phyloP scores from a whole-genome alignment of 2,329 filamentous ascomycete species.

The Fusarium sp. region DNA sequence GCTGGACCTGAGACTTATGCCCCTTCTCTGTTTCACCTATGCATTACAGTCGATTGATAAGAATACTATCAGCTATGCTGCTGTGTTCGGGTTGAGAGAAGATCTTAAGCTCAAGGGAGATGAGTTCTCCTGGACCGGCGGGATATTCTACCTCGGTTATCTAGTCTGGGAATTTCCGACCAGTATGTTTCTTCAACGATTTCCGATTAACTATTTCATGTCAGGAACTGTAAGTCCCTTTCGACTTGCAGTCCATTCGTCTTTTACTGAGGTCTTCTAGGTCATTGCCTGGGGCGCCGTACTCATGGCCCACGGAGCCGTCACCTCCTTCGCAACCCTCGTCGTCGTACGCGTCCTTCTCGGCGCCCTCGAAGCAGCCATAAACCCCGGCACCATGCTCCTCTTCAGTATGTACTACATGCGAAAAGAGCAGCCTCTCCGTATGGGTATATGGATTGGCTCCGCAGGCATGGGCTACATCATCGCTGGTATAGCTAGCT shows the following conservation, averaged over 20 bases:
- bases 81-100: background rate
- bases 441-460: slow-evolving; percentile 37
- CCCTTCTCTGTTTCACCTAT: background rate
- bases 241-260: accelerated
- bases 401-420: slow-evolving; percentile 38
- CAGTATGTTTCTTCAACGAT: background rate
- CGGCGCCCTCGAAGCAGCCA: slow-evolving; percentile 5
- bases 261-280: background rate
- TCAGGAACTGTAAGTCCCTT: background rate
- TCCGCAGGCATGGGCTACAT: slow-evolving; percentile 31
- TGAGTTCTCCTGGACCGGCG: slow-evolving; percentile 8
- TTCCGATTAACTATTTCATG: slow-evolving; percentile 12
- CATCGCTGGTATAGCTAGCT: slow-evolving; percentile 33
- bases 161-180: slow-evolving; percentile 10
- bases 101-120: background rate
- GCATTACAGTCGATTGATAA: slow-evolving; percentile 8
- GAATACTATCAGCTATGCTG: slow-evolving; percentile 10
- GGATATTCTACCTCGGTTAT: background rate
- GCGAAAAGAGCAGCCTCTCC: slow-evolving; percentile 23
- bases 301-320: slow-evolving; percentile 7
- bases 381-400: slow-evolving; percentile 25
- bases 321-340: background rate
- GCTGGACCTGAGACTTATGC: background rate
- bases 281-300: slow-evolving; percentile 4
- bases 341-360: background rate